Conservation (phyloP, 2,329 filamentous ascomycete genomes). For the Zymoseptoria pseudotritici region DNA sequence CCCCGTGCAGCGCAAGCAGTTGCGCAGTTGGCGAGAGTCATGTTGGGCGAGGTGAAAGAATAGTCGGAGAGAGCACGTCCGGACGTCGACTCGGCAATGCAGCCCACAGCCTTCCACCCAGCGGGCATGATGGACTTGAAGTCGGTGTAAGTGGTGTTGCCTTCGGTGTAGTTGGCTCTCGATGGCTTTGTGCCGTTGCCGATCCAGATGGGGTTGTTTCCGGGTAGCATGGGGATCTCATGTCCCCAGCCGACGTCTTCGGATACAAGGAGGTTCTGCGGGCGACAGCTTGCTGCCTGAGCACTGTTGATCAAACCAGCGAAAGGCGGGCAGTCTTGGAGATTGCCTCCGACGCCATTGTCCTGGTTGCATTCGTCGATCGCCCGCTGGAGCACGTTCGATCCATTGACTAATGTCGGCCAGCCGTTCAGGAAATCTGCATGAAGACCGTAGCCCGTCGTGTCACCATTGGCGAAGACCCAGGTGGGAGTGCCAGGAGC, state of each 20-base stretch:
- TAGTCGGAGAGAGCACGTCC: conserved; percentile 23
- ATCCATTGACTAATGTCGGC: conserved; percentile 7
- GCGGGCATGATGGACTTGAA: background rate
- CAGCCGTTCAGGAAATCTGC: conserved; percentile 48
- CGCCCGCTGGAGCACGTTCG: background rate
- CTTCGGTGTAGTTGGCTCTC: background rate
- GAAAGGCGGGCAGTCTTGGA: background rate
- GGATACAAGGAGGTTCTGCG: background rate
- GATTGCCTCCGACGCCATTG: background rate
- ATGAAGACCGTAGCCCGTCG: conserved; percentile 46
- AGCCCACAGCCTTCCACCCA: background rate
- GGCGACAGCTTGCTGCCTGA: background rate
- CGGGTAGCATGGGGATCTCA: background rate
- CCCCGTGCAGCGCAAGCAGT: conserved; percentile 24
- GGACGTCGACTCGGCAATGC: conserved; percentile 4
- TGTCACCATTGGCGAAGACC: conserved; percentile 41
- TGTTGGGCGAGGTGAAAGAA: conserved; percentile 21
- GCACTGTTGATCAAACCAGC: background rate
- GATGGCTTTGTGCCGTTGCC: background rate
- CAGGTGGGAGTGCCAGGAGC: conserved; percentile 31
- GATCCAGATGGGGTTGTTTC: background rate
- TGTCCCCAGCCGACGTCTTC: background rate
- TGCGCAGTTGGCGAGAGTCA: conserved; percentile 37
- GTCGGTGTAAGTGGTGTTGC: background rate
- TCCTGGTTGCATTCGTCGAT: background rate